phyloP scores from a whole-genome alignment of 805 yeast species.

The Wickerhamomyces canadensis region DNA sequence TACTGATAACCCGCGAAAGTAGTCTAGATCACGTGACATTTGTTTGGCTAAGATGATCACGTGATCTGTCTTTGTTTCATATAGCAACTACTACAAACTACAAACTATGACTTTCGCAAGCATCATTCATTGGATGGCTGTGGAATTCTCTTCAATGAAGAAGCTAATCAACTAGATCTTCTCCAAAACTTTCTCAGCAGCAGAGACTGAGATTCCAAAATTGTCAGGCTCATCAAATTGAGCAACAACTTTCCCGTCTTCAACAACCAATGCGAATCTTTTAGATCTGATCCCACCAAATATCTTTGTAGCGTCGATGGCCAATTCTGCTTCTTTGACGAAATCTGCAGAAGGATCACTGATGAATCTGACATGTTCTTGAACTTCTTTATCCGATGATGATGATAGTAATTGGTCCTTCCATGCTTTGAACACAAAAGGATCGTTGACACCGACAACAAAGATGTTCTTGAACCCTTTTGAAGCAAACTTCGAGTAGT shows the following conservation, averaged over 20 bases:
- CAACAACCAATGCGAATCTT: constrained; percentile 71
- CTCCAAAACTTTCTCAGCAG: constrained; percentile 34
- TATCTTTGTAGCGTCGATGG: constrained; percentile 68
- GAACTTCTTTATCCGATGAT: no score
- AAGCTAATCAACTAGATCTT: constrained; percentile 1
- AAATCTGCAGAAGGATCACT: constrained; percentile 82
- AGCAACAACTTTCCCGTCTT: constrained; percentile 65
- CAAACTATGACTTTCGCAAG: no score
- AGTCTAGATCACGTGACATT: no score
- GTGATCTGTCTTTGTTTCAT: no score
- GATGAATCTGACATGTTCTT: constrained; percentile 44
- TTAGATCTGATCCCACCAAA: constrained; percentile 74
- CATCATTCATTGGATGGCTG: no score
- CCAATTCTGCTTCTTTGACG: constrained; percentile 54
- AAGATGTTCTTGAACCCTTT: constrained; percentile 61
- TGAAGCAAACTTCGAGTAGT: constrained; percentile 44
- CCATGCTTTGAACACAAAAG: constrained; percentile 85
- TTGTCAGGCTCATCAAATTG: constrained; percentile 78
- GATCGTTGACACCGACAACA: constrained; percentile 79
- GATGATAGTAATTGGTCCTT: constrained; percentile 37
- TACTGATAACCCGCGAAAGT: no score
- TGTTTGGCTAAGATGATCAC: no score
- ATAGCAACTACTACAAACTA: not conserved
- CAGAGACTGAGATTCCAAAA: constrained; percentile 52
- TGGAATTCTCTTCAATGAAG: no score